Base-by-base conservation (phyloP, 805 yeast species). In the Pichia insulana region DNA sequence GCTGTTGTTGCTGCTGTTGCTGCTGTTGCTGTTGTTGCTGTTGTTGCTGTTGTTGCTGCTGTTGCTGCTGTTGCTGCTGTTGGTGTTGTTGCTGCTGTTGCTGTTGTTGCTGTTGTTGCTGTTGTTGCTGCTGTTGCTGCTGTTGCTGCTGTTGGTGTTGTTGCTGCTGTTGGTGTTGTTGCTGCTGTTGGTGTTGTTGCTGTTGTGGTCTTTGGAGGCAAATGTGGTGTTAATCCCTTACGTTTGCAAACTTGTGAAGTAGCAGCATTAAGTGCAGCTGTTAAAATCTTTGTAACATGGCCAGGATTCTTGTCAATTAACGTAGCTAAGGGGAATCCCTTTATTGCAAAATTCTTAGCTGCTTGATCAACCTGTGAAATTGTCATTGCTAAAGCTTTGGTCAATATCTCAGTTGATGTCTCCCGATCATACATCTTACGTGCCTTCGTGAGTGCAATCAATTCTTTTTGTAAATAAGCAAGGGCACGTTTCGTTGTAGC, bases 381-480 rank as follows among this genome's bases (percentile, higher is more conserved):
- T 0, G 96, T 90, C 68, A 89, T 83, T 3, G 96, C 96, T 51
- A 89, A 69, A 1, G 96, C 96, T 53, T 84, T 88, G 8, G 96
- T 89, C 52, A 89, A 68, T 42, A 88, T 78, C 45, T 79, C 84
- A 0, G 96, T 84, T 39, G 90, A 86, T 7, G 87, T 78, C 20
- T 83, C 88, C 32, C 86, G 84, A 45, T 83, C 86, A 46, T 80
- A 76, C 45, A 86, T 76, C 51, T 76, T 82, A 47, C 88, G 68
- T 43, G 83, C 85, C 54, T 84, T 85, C 27, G 94, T 83, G 44
- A 89, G 72, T 12, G 79, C 73, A 53, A 86, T 81, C 19, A 90
- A 67, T 57, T 89, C 96, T 53, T 86, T 88, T 62, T 90, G 96
- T 43, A 90, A 64, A 52, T 86, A 83, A 2, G 84, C 76, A 57